Evolutionary conservation across 1,284 basidiomycete genomes (phyloP).

Genomic region (Exobasidium rhododendri): DNA sequence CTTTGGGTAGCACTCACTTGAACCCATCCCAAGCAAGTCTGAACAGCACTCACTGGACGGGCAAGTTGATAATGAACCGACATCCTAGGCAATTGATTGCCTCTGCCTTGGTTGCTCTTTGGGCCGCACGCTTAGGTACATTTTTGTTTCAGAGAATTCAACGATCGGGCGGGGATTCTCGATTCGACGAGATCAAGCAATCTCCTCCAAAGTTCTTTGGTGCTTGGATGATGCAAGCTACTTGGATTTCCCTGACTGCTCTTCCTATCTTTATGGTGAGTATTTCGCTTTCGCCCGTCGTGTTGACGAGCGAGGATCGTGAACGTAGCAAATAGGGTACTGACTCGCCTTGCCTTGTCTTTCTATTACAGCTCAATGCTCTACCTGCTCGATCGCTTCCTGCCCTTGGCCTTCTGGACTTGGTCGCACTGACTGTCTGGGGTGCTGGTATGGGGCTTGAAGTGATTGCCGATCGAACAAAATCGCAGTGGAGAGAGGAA

Average conservation of each 20-base stretch:
- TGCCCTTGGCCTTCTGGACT: conserved; percentile 64
- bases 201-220: conserved; percentile 64
- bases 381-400: conserved; percentile 64
- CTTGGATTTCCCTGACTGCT: conserved; percentile 69
- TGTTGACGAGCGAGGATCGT: too few relatives aligned
- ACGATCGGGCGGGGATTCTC: conserved; percentile 63
- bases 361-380: conserved; percentile 58
- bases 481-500: conserved; percentile 67
- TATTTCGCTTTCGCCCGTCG: too few relatives aligned
- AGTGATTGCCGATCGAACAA: conserved; percentile 63
- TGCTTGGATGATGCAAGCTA: conserved; percentile 73
- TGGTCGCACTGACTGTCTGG: conserved; percentile 64
- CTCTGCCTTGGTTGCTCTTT: conserved; percentile 62
- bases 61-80: neutral
- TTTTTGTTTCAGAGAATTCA: conserved; percentile 64
- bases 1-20: neutral
- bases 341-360: neutral
- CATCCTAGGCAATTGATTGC: conserved; percentile 64
- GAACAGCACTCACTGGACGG: neutral
- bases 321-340: neutral
- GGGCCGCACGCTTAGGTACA: conserved; percentile 65
- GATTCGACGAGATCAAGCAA: conserved; percentile 70
- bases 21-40: neutral
- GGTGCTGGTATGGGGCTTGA: conserved; percentile 50
- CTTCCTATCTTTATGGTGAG: conserved; percentile 56